These are phyloP conservation scores for Phytophthora pseudosyringae DNA, from an alignment of 352 stramenopile genomes.

Conservation along the genomic window DNA sequence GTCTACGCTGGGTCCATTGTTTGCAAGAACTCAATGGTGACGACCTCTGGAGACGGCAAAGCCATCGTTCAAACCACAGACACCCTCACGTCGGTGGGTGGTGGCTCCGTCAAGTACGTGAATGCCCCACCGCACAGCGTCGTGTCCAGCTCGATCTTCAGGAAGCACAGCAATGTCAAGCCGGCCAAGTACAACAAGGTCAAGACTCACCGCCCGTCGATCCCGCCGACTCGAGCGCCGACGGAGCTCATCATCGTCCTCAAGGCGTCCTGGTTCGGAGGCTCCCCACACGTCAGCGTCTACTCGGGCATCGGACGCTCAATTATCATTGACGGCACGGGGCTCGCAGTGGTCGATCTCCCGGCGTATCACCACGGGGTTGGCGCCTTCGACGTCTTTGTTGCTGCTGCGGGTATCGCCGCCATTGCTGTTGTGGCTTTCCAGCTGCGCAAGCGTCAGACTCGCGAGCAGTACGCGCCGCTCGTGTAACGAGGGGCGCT, in stretches of 20 bases:
- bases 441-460: constrained; percentile 10
- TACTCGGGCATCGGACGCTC: constrained; percentile 17
- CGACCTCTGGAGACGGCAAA: constrained; percentile 28
- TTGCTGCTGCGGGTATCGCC: constrained; percentile 5
- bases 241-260: constrained; percentile 29
- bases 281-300: constrained; percentile 29
- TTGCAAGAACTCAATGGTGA: constrained; percentile 30
- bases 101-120: constrained; percentile 43
- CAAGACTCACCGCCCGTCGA: constrained; percentile 22
- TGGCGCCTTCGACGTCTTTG: constrained; percentile 3
- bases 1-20: constrained; percentile 35
- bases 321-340: constrained; percentile 21
- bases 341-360: background rate
- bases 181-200: constrained; percentile 36
- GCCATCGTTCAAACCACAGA: constrained; percentile 36
- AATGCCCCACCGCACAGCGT: constrained; percentile 29
- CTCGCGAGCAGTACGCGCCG: constrained; percentile 15
- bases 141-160: constrained; percentile 31
- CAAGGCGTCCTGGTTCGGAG: constrained; percentile 28
- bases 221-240: constrained; percentile 15
- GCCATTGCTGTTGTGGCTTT: constrained; percentile 5
- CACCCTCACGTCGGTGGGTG: constrained; percentile 29
- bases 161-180: constrained; percentile 39
- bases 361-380: background rate
- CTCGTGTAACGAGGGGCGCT: constrained; percentile 8